A percentile compares a stretch with the other conserved stretches of the same genome.
These are phyloP conservation scores for Schwanniomyces polymorphus DNA, from an alignment of 805 yeast genomes.

Conservation along the genomic window DNA sequence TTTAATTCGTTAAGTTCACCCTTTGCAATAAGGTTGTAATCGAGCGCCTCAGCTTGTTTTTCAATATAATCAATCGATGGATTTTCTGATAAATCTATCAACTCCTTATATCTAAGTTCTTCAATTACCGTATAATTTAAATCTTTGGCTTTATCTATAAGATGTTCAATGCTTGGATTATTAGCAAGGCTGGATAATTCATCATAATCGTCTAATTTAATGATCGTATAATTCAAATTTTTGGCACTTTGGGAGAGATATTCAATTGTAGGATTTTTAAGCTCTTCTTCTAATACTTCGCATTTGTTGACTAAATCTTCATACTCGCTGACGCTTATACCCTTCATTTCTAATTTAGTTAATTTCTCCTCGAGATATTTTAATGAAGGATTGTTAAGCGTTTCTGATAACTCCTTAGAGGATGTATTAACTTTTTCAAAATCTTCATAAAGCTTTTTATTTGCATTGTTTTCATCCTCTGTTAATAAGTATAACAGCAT, in stretches of 20 bases:
- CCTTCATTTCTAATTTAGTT: background rate
- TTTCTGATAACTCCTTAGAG: constrained; percentile 10
- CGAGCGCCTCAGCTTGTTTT: constrained; percentile 9
- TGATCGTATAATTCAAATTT: constrained; percentile 4
- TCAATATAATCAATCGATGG: constrained; percentile 17
- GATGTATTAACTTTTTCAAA: constrained; percentile 14
- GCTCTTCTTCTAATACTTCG: background rate
- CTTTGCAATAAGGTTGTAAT: constrained; percentile 10
- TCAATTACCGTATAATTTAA: constrained; percentile 5
- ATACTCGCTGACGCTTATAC: background rate
- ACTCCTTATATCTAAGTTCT: constrained; percentile 5
- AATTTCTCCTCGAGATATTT: constrained; percentile 26
- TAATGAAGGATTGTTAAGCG: constrained; percentile 20
- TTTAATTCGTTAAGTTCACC: constrained; percentile 8
- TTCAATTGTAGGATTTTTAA: constrained; percentile 5
- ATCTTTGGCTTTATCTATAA: constrained; percentile 13
- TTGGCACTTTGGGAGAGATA: constrained; percentile 7
- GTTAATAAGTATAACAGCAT: background rate
- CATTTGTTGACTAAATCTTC: background rate
- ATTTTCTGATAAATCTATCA: constrained; percentile 7
- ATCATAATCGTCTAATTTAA: constrained; percentile 9
- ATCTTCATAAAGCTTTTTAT: constrained; percentile 22
- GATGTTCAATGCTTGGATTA: constrained; percentile 18
- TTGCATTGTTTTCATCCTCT: constrained; percentile 12
- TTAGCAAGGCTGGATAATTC: constrained; percentile 11